Evolutionary conservation across 257 asterid species (phyloP).

Genomic region (Cinchona pubescens): DNA sequence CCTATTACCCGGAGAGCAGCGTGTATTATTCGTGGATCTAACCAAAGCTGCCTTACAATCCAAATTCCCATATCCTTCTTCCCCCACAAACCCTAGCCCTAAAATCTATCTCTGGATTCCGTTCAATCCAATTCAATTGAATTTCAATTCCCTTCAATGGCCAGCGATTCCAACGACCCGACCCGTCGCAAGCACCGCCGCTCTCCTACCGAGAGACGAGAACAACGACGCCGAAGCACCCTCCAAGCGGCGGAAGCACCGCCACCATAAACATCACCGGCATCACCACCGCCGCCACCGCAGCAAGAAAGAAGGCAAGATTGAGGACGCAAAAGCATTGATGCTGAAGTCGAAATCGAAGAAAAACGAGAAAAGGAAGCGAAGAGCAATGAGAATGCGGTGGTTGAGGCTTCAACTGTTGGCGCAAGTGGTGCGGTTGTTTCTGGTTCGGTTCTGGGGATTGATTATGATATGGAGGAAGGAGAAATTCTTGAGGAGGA

Average conservation of each 20-base stretch:
- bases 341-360: conserved; percentile 21
- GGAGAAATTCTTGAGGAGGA: conserved; percentile 90
- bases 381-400: conserved; percentile 13
- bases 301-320: conserved; percentile 37
- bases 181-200: conserved; percentile 67
- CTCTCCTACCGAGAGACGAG: conserved; percentile 59
- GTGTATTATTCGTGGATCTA: neutral
- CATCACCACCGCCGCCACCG: conserved; percentile 41
- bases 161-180: conserved; percentile 61
- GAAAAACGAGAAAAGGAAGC: conserved; percentile 19
- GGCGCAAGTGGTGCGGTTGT: conserved; percentile 25
- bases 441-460: conserved; percentile 39
- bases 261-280: conserved; percentile 55
- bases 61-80: neutral
- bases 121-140: neutral
- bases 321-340: conserved; percentile 6
- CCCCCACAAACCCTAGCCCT: conserved; percentile 32
- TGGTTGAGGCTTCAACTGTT: conserved; percentile 21
- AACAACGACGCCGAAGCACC: conserved; percentile 61
- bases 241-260: conserved; percentile 84
- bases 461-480: conserved; percentile 94
- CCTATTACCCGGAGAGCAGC: too few relatives aligned
- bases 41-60: neutral
- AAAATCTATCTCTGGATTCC: neutral
- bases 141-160: conserved; percentile 36